Conservation (phyloP, 495 filamentous ascomycete genomes). For the Aspergillus homomorphus region DNA sequence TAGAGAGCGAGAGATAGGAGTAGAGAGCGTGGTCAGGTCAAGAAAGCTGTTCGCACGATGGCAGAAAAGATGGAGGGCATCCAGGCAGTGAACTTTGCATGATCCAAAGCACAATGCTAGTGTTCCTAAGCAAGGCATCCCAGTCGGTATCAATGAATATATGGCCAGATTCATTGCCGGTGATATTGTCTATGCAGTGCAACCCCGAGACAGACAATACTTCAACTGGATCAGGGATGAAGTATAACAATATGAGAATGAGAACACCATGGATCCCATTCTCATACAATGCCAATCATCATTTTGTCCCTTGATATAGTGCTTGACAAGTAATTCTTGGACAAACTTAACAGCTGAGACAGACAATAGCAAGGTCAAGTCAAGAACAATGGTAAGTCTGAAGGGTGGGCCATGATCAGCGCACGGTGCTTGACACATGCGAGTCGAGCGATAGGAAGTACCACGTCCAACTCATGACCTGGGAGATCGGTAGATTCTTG, state of each 20-base stretch:
- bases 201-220: constrained; percentile 29
- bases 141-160: neutral
- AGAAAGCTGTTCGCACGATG: neutral
- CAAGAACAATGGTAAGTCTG: constrained; percentile 5
- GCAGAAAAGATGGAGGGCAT: neutral
- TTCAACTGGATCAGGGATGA: neutral
- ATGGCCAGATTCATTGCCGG: neutral
- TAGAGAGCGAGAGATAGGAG: neutral
- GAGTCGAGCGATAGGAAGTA: neutral
- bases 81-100: constrained; percentile 9
- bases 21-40: neutral
- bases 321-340: neutral
- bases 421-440: constrained; percentile 1
- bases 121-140: neutral
- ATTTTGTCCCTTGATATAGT: neutral
- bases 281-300: constrained; percentile 9
- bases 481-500: neutral
- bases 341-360: constrained; percentile 22
- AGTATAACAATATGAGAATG: constrained; percentile 22
- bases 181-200: constrained; percentile 14
- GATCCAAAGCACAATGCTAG: neutral
- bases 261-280: neutral
- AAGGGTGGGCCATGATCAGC: neutral
- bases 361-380: constrained; percentile 14
- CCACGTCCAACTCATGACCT: neutral